These are phyloP conservation scores for Debaryomyces udenii DNA, from an alignment of 1,139 yeast genomes.

Conservation along the genomic window DNA sequence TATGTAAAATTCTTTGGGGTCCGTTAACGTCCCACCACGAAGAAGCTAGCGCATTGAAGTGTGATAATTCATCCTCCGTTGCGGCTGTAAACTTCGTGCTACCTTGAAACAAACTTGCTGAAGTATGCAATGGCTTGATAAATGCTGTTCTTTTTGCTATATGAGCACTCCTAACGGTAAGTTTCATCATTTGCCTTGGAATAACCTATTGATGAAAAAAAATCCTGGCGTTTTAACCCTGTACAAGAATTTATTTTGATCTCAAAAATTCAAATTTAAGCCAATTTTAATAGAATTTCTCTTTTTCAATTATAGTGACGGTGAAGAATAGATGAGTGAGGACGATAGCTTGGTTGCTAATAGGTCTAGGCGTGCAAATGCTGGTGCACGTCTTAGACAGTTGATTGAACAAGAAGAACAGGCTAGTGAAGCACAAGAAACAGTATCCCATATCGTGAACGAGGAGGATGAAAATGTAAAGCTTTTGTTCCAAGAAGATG, in stretches of 20 bases:
- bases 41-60: constrained; percentile 82
- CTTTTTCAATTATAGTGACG: too few species aligned
- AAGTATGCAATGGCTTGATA: constrained; percentile 1
- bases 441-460: constrained; percentile 38
- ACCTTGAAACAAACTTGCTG: constrained; percentile 1
- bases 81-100: constrained; percentile 33
- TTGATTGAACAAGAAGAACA: constrained; percentile 71
- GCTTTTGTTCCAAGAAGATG: constrained; percentile 81
- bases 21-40: constrained; percentile 98
- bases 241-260: too few species aligned
- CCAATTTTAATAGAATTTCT: too few species aligned
- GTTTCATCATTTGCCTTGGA: constrained; percentile 1
- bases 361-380: constrained; percentile 79
- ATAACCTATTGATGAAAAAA: too few species aligned
- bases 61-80: constrained; percentile 60
- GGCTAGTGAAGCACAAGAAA: constrained; percentile 34
- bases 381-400: constrained; percentile 82
- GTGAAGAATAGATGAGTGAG: constrained; percentile 7
- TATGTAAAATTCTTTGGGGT: constrained; percentile 88
- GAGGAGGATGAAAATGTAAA: constrained; percentile 77
- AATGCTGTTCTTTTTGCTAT: background rate
- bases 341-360: constrained; percentile 62
- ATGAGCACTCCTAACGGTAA: background rate
- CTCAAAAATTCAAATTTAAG: too few species aligned
- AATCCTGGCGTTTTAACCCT: too few species aligned